Evolutionary conservation across 495 filamentous ascomycete species (phyloP).

Genomic region (Eremomyces bilateralis): DNA sequence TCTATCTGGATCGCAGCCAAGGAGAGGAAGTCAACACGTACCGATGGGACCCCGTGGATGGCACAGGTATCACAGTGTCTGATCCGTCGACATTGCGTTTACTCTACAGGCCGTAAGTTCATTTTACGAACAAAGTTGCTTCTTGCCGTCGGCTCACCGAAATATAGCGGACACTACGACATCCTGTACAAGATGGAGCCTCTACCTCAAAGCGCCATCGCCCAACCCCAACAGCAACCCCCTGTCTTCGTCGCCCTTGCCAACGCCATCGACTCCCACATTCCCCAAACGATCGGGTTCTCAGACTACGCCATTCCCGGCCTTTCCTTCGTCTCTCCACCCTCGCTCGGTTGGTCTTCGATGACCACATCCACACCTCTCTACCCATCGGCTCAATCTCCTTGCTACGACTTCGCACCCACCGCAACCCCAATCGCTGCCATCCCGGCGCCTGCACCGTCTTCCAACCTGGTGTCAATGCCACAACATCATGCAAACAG

Average conservation of each 20-base stretch:
- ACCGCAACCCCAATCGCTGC: too few species aligned
- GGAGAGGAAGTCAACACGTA: conserved; percentile 63
- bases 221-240: background rate
- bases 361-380: conserved; percentile 4
- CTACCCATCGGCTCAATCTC: too few species aligned
- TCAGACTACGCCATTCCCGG: background rate
- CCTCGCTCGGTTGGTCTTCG: too few species aligned
- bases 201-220: background rate
- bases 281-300: background rate
- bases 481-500: too few species aligned
- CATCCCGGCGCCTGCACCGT: too few species aligned
- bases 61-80: conserved; percentile 25
- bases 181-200: conserved; percentile 56
- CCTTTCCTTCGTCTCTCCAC: background rate
- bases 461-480: too few species aligned
- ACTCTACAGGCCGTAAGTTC: conserved; percentile 47
- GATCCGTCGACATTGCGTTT: conserved; percentile 37
- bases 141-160: conserved; percentile 3
- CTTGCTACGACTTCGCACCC: too few species aligned
- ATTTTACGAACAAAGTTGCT: background rate
- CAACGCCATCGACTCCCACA: conserved; percentile 3
- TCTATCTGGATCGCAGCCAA: conserved; percentile 76
- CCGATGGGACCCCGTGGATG: conserved; percentile 31
- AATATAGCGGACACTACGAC: conserved; percentile 69
- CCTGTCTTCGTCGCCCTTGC: conserved; percentile 3